Evolutionary conservation across 1,284 basidiomycete species (phyloP).

Genomic region (Sporisorium iseilematis-ciliati): DNA sequence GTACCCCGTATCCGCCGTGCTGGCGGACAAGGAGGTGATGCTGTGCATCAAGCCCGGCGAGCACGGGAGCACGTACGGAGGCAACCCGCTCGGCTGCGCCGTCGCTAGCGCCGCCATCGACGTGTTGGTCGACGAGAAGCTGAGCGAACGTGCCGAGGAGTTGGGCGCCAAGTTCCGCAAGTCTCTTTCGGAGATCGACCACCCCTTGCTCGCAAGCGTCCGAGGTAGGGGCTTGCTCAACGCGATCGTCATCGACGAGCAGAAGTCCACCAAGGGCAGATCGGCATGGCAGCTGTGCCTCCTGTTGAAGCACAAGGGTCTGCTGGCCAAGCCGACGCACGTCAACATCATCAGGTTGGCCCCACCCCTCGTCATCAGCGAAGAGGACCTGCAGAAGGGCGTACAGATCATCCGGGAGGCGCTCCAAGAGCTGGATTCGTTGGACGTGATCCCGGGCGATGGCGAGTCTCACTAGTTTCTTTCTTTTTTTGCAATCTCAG

Average conservation of each 20-base stretch:
- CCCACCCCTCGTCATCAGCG: slow-evolving; percentile 90
- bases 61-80: slow-evolving; percentile 86
- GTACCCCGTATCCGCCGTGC: slow-evolving; percentile 94
- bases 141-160: slow-evolving; percentile 80
- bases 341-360: slow-evolving; percentile 96
- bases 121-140: slow-evolving; percentile 86
- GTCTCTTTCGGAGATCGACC: slow-evolving; percentile 61
- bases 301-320: slow-evolving; percentile 87
- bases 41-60: slow-evolving; percentile 95
- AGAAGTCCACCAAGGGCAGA: slow-evolving; percentile 79
- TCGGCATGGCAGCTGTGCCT: slow-evolving; percentile 97
- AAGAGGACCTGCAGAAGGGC: slow-evolving; percentile 82
- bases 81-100: slow-evolving; percentile 94
- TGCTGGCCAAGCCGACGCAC: slow-evolving; percentile 96
- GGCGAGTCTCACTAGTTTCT: slow-evolving; percentile 19
- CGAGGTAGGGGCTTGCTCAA: slow-evolving; percentile 90
- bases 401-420: slow-evolving; percentile 82
- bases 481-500: slow-evolving; percentile 13
- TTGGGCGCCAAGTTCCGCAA: slow-evolving; percentile 82
- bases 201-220: slow-evolving; percentile 78
- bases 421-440: slow-evolving; percentile 80
- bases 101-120: slow-evolving; percentile 90
- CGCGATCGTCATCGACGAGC: slow-evolving; percentile 92
- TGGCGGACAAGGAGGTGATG: slow-evolving; percentile 91
- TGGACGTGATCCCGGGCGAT: slow-evolving; percentile 65